phyloP scores from a whole-genome alignment of 2,329 filamentous ascomycete genomes.

The Westerdykella ornata region DNA sequence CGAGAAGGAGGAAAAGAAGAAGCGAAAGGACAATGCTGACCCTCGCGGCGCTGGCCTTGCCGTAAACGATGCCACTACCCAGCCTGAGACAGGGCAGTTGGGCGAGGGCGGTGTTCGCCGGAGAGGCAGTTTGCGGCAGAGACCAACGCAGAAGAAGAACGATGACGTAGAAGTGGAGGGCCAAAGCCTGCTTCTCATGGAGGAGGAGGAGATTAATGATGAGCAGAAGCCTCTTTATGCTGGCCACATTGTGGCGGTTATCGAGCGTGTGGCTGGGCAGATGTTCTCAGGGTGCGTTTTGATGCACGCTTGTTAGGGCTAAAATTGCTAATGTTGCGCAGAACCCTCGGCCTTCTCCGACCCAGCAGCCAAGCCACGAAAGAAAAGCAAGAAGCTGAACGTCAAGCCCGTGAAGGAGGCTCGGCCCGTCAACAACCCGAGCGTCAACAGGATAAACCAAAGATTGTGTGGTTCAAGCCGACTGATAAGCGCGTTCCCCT shows the following conservation, averaged over 20 bases:
- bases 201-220: slow-evolving; percentile 98
- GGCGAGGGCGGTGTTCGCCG: slow-evolving; percentile 82
- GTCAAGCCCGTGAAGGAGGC: slow-evolving; percentile 78
- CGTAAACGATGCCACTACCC: slow-evolving; percentile 53
- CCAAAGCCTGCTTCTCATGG: slow-evolving; percentile 90
- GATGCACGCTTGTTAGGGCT: slow-evolving; percentile 6
- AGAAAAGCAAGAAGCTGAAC: slow-evolving; percentile 97
- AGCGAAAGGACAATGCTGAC: slow-evolving; percentile 97
- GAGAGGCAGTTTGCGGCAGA: slow-evolving; percentile 89
- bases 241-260: slow-evolving; percentile 92
- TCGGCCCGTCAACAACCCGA: slow-evolving; percentile 67
- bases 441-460: slow-evolving; percentile 89
- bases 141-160: slow-evolving; percentile 99
- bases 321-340: slow-evolving; percentile 9
- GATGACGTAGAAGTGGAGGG: slow-evolving; percentile 98
- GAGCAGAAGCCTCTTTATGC: slow-evolving; percentile 97
- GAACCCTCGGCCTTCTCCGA: slow-evolving; percentile 84
- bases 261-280: slow-evolving; percentile 93
- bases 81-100: slow-evolving; percentile 54
- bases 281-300: slow-evolving; percentile 73
- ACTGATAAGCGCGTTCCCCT: slow-evolving; percentile 97
- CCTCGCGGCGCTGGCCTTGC: slow-evolving; percentile 73
- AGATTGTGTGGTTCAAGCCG: slow-evolving; percentile 99
- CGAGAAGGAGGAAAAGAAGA: slow-evolving; percentile 99
- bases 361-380: slow-evolving; percentile 98